These are phyloP conservation scores for Torulaspora indica DNA, from an alignment of 805 yeast genomes.

Conservation along the genomic window DNA sequence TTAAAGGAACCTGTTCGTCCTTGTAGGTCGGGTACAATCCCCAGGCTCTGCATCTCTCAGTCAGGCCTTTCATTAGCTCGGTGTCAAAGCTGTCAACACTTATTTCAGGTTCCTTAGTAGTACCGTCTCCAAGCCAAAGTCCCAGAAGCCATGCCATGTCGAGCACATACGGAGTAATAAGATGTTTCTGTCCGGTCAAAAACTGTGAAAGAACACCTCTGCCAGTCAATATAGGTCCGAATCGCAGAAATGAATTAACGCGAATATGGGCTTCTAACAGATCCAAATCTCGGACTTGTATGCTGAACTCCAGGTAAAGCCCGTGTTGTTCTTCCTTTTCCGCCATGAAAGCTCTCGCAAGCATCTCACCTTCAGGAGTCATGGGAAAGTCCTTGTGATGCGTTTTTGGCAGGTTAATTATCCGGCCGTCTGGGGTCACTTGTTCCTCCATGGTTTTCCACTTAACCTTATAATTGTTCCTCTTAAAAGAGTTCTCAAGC, in stretches of 20 bases:
- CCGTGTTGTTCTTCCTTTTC: constrained; percentile 24
- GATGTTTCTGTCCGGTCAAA: constrained; percentile 29
- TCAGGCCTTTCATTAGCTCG: constrained; percentile 25
- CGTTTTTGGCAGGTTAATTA: constrained; percentile 23
- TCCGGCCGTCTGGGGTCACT: constrained; percentile 22
- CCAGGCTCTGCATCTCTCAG: constrained; percentile 26
- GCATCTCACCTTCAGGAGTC: constrained; percentile 22
- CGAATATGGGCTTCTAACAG: constrained; percentile 32
- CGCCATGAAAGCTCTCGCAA: constrained; percentile 30
- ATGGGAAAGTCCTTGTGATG: constrained; percentile 26
- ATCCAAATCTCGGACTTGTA: constrained; percentile 40
- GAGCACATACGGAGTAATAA: constrained; percentile 25
- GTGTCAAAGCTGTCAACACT: constrained; percentile 33
- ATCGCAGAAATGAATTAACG: constrained; percentile 34
- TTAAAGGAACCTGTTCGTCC: constrained; percentile 20
- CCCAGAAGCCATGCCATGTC: constrained; percentile 41
- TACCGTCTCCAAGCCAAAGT: constrained; percentile 40
- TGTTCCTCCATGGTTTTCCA: constrained; percentile 22
- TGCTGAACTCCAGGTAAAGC: constrained; percentile 37
- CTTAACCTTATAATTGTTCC: constrained; percentile 18
- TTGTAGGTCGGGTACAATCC: constrained; percentile 25
- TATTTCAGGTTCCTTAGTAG: constrained; percentile 28
- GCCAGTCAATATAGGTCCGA: constrained; percentile 38
- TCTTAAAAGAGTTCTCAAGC: constrained; percentile 22
- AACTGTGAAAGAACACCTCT: constrained; percentile 32